Evolutionary conservation across 768 basidiomycete genomes (phyloP), one percentile per base, ranked within the genome.

Genomic region (Boletus edulis): DNA sequence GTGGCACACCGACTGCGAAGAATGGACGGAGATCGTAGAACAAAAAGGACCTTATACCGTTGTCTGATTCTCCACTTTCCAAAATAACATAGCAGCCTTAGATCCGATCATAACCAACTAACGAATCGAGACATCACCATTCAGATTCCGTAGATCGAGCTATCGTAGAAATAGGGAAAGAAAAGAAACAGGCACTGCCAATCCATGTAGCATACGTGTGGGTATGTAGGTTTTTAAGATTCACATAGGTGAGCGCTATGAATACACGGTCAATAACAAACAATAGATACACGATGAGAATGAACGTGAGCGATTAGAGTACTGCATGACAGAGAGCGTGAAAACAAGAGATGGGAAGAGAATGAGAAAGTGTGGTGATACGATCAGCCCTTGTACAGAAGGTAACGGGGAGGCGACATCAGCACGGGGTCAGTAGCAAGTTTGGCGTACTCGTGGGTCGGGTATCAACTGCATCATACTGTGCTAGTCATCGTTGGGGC

Each of bases 251-350:
- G 10, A 41, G 46, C 22, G 45, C 47, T 64, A 67, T 58, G 48
- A 61, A 59, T 67, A 65, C 65, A 65, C 18, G 38, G 39, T 54
- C 40, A 51, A 52, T 32, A 61, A 56, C 58, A 64, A 51, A 65
- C 34, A 50, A 50, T 61, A 65, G 51, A 67, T 65, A 66, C 54
- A 46, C n/a, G 41, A 42, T 51, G 51, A 9, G 37, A 58, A 32
- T 57, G 43, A 35, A 51, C 9, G 62, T 62, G 60, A 51, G 59
- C 52, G 22, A 46, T 54, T 32, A 29, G 35, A 50, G 57, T 49
- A 59, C 20, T 54, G 58, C 55, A 35, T 61, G 51, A 24, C 35
- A 45, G 39, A 22, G 40, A 22, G 44, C 34, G 52, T 35, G 47
- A 51, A 61, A 49, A 17, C 51, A 38, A 54, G 31, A 45, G 34